Conservation (phyloP, 139 green algal genomes). For the Chlorella ohadii region DNA sequence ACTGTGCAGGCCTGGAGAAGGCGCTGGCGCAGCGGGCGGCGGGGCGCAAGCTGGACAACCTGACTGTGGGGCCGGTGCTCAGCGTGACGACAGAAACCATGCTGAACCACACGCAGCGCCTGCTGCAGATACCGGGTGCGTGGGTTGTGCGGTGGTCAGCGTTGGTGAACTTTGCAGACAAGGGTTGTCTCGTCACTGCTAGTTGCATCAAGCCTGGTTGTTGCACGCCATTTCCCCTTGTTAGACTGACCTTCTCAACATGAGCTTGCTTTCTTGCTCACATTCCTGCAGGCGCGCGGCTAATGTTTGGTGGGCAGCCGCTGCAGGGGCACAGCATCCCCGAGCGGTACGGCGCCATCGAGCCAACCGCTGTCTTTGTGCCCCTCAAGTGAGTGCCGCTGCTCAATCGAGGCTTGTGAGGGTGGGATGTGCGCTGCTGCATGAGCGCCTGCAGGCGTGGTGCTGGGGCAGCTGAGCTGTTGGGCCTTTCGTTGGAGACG, state of each 20-base stretch:
- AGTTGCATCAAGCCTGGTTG: too few species aligned
- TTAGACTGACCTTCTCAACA: too few species aligned
- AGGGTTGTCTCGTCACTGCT: too few species aligned
- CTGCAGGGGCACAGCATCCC: conserved; percentile 91
- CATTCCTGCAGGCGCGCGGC: conserved; percentile 63
- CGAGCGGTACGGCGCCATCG: conserved; percentile 88
- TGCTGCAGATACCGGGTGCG: conserved; percentile 86
- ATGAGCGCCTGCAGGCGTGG: too few species aligned
- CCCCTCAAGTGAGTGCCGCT: conserved; percentile 64
- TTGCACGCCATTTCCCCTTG: too few species aligned
- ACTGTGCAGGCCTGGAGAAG: conserved; percentile 74
- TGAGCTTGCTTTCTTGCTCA: background rate
- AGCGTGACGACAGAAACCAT: conserved; percentile 90
- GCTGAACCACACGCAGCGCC: conserved; percentile 76
- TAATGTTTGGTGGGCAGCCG: conserved; percentile 89
- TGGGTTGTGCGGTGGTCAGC: background rate
- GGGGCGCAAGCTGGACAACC: conserved; percentile 78
- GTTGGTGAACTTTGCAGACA: too few species aligned
- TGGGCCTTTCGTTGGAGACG: too few species aligned
- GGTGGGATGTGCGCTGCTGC: too few species aligned
- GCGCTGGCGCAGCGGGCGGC: conserved; percentile 67
- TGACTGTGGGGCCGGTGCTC: conserved; percentile 95
- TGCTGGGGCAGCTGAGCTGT: too few species aligned
- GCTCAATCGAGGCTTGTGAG: too few species aligned
- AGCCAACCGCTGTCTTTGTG: conserved; percentile 96